Conservation (phyloP, 2,329 filamentous ascomycete genomes). For the Bipolaris zeicola region DNA sequence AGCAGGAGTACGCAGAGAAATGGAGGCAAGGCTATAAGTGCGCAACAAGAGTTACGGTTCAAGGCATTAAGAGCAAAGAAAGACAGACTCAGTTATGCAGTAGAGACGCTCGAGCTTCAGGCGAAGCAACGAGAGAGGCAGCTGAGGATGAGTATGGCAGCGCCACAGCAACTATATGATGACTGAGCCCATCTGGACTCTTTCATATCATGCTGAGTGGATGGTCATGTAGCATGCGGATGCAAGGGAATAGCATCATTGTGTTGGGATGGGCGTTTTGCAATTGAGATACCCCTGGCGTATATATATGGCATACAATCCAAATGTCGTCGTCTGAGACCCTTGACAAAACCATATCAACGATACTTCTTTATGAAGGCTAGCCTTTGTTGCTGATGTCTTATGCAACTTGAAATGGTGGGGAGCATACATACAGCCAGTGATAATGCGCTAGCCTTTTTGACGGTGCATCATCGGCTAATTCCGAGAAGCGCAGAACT, state of each 20-base stretch:
- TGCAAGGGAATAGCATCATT: not conserved
- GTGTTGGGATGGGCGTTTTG: conserved; percentile 28
- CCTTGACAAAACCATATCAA: not conserved
- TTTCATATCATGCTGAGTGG: not conserved
- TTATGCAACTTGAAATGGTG: not conserved
- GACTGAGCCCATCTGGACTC: conserved; percentile 23
- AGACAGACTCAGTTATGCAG: conserved; percentile 83
- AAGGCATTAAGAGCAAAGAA: conserved; percentile 78
- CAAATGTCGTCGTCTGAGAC: too few species aligned
- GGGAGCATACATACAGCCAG: not conserved
- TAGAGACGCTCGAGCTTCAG: conserved; percentile 84
- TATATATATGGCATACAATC: not conserved
- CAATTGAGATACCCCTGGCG: conserved; percentile 37
- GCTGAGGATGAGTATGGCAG: conserved; percentile 74
- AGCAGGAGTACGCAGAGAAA: conserved; percentile 29
- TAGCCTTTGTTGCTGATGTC: not conserved
- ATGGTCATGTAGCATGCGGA: not conserved
- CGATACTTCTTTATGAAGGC: not conserved
- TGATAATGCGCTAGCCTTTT: conserved; percentile 3
- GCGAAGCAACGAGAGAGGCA: conserved; percentile 77
- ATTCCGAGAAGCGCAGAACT: conserved; percentile 35
- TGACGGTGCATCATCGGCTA: conserved; percentile 21
- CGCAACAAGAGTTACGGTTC: conserved; percentile 62
- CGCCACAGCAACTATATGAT: conserved; percentile 49
- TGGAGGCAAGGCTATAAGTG: conserved; percentile 44